Base-by-base conservation (phyloP, 2,329 filamentous ascomycete genomes). In the Parasarocladium wereldwijsianum region DNA sequence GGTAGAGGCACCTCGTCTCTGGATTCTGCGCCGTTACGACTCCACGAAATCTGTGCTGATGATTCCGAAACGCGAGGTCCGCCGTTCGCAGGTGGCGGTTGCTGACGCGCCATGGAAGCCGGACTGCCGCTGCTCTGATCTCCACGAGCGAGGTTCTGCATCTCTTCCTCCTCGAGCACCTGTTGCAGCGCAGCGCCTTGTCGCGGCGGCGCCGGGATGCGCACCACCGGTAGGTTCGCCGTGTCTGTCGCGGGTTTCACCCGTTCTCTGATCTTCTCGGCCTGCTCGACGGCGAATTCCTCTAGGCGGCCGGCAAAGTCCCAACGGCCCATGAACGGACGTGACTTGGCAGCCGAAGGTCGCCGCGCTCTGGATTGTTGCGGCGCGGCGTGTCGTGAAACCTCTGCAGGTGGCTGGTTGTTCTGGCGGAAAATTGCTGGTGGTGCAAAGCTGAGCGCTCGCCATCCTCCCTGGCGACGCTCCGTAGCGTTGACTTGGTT, bases 191-290 rank as follows among this genome's bases (percentile, higher is more conserved):
- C 64, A 0, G 64, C 60, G 5, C 70, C 68, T 34, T 60, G 55
- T n/a, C 72, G 60, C 20, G 63, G 60, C 12, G 72, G 72, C 1
- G 72, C 70, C 3, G 72, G 71, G 10, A 77, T 74, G 6, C 74
- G 62, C 12, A 59, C 70, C 2, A 71, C 61, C 2, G 70, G 69
- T 12, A 76, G 50, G 35, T 60, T 63, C 13, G 65, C 64, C 2
- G 62, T 68, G 39, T 68, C 62, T 1, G 62, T 57, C 1, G 60
- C 62, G 8, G 69, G 62, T 8, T 64, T 57, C 26, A 72, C 58
- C 34, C 55, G 62, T 32, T 76, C 70, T 8, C 69, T 57, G 5
- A 76, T 46, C 43, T 59, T 66, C 37, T 76, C 71, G 1, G 70
- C 72, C 36, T 76, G 70, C 6, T 58, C 62, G 2, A 58, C 67